phyloP scores from a whole-genome alignment of 2,329 filamentous ascomycete species.

The Niveomyces coronatus region DNA sequence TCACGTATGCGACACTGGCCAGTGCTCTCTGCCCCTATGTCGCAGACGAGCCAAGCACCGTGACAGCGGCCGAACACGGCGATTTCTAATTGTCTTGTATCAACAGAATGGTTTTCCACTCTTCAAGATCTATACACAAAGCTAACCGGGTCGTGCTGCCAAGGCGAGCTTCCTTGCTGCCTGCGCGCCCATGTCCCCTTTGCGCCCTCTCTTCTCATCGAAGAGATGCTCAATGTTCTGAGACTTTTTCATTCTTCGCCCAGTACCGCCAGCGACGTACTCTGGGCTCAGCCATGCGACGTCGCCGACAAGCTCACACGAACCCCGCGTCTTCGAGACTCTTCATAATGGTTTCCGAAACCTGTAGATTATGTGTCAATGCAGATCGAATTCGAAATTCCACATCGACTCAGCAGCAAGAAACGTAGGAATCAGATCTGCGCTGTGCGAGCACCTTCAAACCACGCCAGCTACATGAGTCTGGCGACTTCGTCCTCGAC shows the following conservation, averaged over 20 bases:
- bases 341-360: conserved; percentile 24
- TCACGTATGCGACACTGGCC: too few species aligned
- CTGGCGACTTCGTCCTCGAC: conserved; percentile 85
- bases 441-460: background rate
- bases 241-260: conserved; percentile 15
- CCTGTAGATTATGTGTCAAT: conserved; percentile 17
- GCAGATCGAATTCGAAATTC: conserved; percentile 8
- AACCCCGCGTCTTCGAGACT: conserved; percentile 31
- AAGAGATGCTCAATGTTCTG: conserved; percentile 24
- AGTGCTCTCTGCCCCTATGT: too few species aligned
- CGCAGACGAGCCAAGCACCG: background rate
- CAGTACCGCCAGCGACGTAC: too few species aligned
- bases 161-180: conserved; percentile 12
- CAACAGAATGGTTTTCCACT: conserved; percentile 28
- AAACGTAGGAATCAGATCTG: background rate
- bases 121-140: conserved; percentile 34
- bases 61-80: background rate
- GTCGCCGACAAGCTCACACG: too few species aligned
- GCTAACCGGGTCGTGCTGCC: conserved; percentile 18
- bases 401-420: conserved; percentile 9
- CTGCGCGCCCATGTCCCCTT: conserved; percentile 13
- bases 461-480: conserved; percentile 57
- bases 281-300: too few species aligned
- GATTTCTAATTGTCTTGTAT: conserved; percentile 8
- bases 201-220: conserved; percentile 23